A percentile compares a stretch with the other conserved stretches of the same genome.
These are phyloP conservation scores for Dothistroma septosporum DNA, from an alignment of 2,329 filamentous ascomycete species.

Conservation along the genomic window DNA sequence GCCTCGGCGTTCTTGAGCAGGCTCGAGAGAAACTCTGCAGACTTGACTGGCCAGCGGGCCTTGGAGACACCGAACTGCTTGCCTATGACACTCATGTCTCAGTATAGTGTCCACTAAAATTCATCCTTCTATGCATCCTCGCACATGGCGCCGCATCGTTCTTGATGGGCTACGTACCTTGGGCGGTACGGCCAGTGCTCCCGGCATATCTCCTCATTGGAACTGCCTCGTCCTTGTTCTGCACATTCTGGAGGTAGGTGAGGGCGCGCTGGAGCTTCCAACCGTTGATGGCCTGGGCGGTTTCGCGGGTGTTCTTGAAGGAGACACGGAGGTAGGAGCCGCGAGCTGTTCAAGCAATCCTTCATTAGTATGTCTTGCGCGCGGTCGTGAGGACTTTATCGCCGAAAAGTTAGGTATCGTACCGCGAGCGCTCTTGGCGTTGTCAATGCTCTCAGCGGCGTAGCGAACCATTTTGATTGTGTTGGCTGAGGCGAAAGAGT, in stretches of 20 bases:
- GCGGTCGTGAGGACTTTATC: neutral
- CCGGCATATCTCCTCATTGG: slow-evolving; percentile 98
- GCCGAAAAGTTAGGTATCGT: neutral
- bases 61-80: slow-evolving; percentile 98
- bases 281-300: slow-evolving; percentile 98
- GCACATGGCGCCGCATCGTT: slow-evolving; percentile 34
- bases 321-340: slow-evolving; percentile 98
- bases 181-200: slow-evolving; percentile 89
- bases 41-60: slow-evolving; percentile 99
- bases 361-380: slow-evolving; percentile 1
- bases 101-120: slow-evolving; percentile 23
- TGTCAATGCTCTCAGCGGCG: slow-evolving; percentile 82
- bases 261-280: slow-evolving; percentile 96
- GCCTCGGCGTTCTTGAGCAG: slow-evolving; percentile 97
- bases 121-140: slow-evolving; percentile 35
- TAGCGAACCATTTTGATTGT: slow-evolving; percentile 66
- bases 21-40: slow-evolving; percentile 93
- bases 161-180: slow-evolving; percentile 57
- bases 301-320: slow-evolving; percentile 99
- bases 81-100: slow-evolving; percentile 55
- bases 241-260: slow-evolving; percentile 96
- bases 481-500: slow-evolving; percentile 23
- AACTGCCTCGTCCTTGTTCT: slow-evolving; percentile 94
- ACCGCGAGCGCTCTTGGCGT: slow-evolving; percentile 87
- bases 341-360: slow-evolving; percentile 51